These are phyloP conservation scores for Neofusicoccum laricinum DNA, from an alignment of 2,329 filamentous ascomycete species.

Conservation along the genomic window DNA sequence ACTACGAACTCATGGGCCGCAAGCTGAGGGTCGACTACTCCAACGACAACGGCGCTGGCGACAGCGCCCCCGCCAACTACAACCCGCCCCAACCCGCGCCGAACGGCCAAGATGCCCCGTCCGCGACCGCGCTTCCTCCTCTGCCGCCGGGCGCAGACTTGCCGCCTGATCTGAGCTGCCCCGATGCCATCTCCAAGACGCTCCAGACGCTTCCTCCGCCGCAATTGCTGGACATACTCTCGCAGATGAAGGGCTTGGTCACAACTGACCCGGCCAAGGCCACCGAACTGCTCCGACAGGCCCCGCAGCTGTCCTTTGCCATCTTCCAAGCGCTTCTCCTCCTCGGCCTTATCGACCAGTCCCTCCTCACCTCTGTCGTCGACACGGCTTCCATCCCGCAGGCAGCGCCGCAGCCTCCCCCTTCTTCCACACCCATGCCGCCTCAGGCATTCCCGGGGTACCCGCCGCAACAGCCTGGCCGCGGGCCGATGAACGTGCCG, in stretches of 20 bases:
- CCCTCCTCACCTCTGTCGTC: slow-evolving; percentile 76
- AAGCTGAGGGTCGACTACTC: slow-evolving; percentile 95
- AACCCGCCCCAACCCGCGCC: slow-evolving; percentile 34
- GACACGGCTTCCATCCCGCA: slow-evolving; percentile 50
- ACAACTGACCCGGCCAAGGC: slow-evolving; percentile 77
- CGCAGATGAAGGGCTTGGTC: slow-evolving; percentile 91
- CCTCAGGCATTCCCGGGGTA: slow-evolving; percentile 35
- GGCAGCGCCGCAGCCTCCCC: slow-evolving; percentile 30
- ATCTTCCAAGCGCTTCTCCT: slow-evolving; percentile 92
- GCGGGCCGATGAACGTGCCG: slow-evolving; percentile 42
- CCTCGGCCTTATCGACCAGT: slow-evolving; percentile 87
- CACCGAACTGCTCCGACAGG: slow-evolving; percentile 80
- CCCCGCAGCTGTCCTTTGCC: slow-evolving; percentile 89
- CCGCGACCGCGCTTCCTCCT: slow-evolving; percentile 61
- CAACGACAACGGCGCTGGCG: slow-evolving; percentile 68
- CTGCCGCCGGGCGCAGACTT: slow-evolving; percentile 83
- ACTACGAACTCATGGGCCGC: slow-evolving; percentile 90
- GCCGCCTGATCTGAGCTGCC: slow-evolving; percentile 75
- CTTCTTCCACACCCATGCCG: slow-evolving; percentile 34
- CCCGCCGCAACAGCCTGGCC: slow-evolving; percentile 26
- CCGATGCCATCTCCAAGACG: slow-evolving; percentile 89
- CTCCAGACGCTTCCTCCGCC: slow-evolving; percentile 80
- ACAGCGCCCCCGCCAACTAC: slow-evolving; percentile 46
- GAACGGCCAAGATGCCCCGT: slow-evolving; percentile 43
- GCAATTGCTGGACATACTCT: slow-evolving; percentile 88